Conservation (phyloP, 1,139 yeast species). For the Candida sp. region DNA sequence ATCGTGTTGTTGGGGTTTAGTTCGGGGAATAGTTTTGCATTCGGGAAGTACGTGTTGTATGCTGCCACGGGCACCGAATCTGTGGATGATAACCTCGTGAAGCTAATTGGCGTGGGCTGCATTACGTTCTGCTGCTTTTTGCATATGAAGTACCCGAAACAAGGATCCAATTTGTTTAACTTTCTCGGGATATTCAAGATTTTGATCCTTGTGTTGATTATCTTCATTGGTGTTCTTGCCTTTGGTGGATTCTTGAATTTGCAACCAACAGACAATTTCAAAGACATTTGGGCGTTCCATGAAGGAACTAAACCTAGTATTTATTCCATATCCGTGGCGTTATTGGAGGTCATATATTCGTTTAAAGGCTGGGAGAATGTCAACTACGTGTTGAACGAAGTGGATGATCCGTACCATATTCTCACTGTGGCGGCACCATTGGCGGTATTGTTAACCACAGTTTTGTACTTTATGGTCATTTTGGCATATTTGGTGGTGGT, state of each 20-base stretch:
- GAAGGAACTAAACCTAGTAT: slow-evolving; percentile 20
- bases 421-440: slow-evolving; percentile 75
- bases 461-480: slow-evolving; percentile 70
- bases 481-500: slow-evolving; percentile 79
- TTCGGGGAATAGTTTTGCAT: slow-evolving; percentile 55
- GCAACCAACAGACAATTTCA: slow-evolving; percentile 27
- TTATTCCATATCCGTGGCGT: slow-evolving; percentile 45
- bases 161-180: slow-evolving; percentile 47
- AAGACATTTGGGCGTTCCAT: slow-evolving; percentile 30
- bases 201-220: slow-evolving; percentile 42
- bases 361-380: slow-evolving; percentile 53
- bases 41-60: slow-evolving; percentile 51
- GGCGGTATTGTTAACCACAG: slow-evolving; percentile 62
- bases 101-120: slow-evolving; percentile 49
- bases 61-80: slow-evolving; percentile 31
- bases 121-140: slow-evolving; percentile 44
- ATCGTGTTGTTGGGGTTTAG: slow-evolving; percentile 53
- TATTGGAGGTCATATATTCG: slow-evolving; percentile 44
- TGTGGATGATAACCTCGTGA: slow-evolving; percentile 30
- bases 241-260: slow-evolving; percentile 29
- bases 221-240: slow-evolving; percentile 38
- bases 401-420: slow-evolving; percentile 64
- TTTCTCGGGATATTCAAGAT: slow-evolving; percentile 48
- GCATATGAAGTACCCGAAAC: slow-evolving; percentile 42
- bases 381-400: slow-evolving; percentile 46